These are phyloP conservation scores for Penicillium sp. DNA, from an alignment of 2,329 filamentous ascomycete genomes.

Conservation along the genomic window DNA sequence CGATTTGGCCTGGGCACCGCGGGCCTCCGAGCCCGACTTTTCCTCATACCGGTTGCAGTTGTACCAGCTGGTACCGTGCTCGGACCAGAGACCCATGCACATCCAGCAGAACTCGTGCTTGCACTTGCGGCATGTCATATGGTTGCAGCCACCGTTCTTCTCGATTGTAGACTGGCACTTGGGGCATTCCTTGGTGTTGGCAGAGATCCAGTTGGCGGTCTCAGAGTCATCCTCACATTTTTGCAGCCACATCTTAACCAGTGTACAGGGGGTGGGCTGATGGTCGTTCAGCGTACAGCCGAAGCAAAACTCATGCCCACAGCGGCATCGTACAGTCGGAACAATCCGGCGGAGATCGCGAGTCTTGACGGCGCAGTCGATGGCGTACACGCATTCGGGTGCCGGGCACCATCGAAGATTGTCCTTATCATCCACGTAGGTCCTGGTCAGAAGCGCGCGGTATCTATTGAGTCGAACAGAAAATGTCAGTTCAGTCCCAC, in stretches of 20 bases:
- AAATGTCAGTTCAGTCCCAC: conserved; percentile 19
- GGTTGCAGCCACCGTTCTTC: conserved; percentile 97
- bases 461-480: conserved; percentile 56
- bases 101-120: conserved; percentile 99
- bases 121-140: conserved; percentile 97
- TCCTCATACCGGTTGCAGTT: conserved; percentile 98
- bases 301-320: conserved; percentile 90
- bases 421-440: conserved; percentile 96
- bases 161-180: conserved; percentile 97
- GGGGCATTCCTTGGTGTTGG: conserved; percentile 97
- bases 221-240: conserved; percentile 98
- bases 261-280: conserved; percentile 84
- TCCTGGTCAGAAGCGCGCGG: conserved; percentile 81
- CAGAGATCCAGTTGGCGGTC: conserved; percentile 98
- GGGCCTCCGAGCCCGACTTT: conserved; percentile 86
- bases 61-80: conserved; percentile 99
- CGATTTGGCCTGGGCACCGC: conserved; percentile 89
- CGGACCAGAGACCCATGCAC: conserved; percentile 99
- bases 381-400: conserved; percentile 91
- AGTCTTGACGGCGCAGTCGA: conserved; percentile 86
- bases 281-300: conserved; percentile 89
- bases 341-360: conserved; percentile 83
- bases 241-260: conserved; percentile 95
- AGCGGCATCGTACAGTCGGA: conserved; percentile 83
- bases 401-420: conserved; percentile 97